Evolutionary conservation across 179 eudicot genomes (phyloP), one percentile per base, ranked within the genome.

Genomic region (Gypsophila paniculata): DNA sequence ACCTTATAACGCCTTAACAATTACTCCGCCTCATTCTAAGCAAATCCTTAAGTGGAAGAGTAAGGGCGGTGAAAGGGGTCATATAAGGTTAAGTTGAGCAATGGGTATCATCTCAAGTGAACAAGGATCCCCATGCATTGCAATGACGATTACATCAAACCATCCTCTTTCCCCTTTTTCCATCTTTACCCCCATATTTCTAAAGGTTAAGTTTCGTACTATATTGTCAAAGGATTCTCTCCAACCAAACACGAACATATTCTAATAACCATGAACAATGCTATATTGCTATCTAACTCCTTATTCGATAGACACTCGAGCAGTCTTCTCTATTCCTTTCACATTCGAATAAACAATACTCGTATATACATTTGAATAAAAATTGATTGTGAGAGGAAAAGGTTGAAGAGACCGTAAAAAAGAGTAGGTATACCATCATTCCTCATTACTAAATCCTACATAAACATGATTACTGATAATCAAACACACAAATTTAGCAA

Each of bases 401-500:
- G 34, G 34, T 29, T 1, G 34, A 29, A 29, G 4, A 29, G 34
- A 29, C 1, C 34, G 34, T 29, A 29, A 29, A 29, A 29, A 29
- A 29, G 34, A 29, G 34, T n/a, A 29, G 4, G 34, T 4, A 29
- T 29, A 29, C 1, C 1, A 29, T 29, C 34, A 29, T 29, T 29
- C 34, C 34, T 29, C 34, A 29, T 29, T 29, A 29, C 34, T 29
- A 29, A 29, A 29, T 29, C 23, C 22, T 11, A n/a, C 3, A 32
- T 62, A 60, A 58, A 62, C 59, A 21, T 54, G 22, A 54, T 54
- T 54, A 63, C 67, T 2, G 8, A 19, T 62, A 36, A 62, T 12
- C 15, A 63, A 63, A 38, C 15, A 62, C 48, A 36, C 65, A 63
- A 18, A 63, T 18, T 38, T 21, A 63, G 2, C 67, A 62, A 36